Percentiles rank a stretch among this genome's conserved stretches.
Conservation (phyloP, 2,329 filamentous ascomycete genomes). For the Sclerotinia trifoliorum region DNA sequence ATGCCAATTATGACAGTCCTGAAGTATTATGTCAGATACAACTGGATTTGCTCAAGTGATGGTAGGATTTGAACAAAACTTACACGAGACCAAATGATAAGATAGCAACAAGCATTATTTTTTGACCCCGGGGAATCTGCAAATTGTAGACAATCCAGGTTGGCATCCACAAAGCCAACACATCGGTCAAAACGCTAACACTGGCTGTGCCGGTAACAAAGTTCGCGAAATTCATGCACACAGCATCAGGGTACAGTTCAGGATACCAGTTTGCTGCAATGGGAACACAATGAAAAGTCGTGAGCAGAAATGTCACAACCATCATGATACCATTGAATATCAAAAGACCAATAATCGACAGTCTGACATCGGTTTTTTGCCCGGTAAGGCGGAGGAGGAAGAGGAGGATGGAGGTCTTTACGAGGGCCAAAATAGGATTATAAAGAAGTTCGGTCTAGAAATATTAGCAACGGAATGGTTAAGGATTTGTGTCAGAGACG, state of each 20-base stretch:
- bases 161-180: slow-evolving; percentile 22
- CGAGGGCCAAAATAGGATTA: slow-evolving; percentile 48
- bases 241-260: slow-evolving; percentile 17
- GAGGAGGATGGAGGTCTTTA: slow-evolving; percentile 48
- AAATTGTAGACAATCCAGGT: slow-evolving; percentile 28
- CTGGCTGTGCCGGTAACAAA: slow-evolving; percentile 19
- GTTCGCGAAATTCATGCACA: slow-evolving; percentile 23
- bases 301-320: slow-evolving; percentile 11
- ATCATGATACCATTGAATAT: slow-evolving; percentile 19
- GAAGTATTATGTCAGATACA: not conserved
- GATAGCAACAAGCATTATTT: slow-evolving; percentile 21
- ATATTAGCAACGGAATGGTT: not conserved
- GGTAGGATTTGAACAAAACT: not conserved
- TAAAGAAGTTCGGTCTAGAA: slow-evolving; percentile 35
- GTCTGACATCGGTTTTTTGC: slow-evolving; percentile 41
- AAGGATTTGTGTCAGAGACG: not conserved
- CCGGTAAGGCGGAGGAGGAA: slow-evolving; percentile 47
- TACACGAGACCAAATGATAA: slow-evolving; percentile 13
- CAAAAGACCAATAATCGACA: slow-evolving; percentile 36
- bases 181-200: slow-evolving; percentile 22
- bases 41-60: not conserved
- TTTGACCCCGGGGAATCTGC: slow-evolving; percentile 23
- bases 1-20: slow-evolving; percentile 6
- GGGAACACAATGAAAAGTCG: slow-evolving; percentile 23
- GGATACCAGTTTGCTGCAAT: slow-evolving; percentile 24